Conservation (phyloP, 768 basidiomycete genomes). For the Suillus tomentosus region DNA sequence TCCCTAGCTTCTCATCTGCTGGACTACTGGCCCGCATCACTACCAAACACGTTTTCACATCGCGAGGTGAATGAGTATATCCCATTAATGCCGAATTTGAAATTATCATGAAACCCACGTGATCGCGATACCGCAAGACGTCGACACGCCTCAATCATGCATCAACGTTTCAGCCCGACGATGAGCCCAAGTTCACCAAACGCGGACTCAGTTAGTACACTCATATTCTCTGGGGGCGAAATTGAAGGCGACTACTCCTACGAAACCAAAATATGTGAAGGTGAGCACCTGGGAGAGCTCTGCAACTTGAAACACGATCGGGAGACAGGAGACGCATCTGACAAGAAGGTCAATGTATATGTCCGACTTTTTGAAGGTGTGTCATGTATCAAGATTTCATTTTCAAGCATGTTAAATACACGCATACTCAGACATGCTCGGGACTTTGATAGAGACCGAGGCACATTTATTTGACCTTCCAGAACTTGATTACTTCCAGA, state of each 20-base stretch:
- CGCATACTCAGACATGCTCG: conserved; percentile 51
- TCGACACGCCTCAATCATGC: conserved; percentile 9
- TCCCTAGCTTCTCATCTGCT: too few relatives aligned
- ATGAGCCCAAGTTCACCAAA: conserved; percentile 15
- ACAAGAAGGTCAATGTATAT: conserved; percentile 21
- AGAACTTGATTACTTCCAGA: conserved; percentile 47
- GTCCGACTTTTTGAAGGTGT: conserved; percentile 35
- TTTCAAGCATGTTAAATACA: not conserved
- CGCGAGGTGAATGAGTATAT: too few relatives aligned
- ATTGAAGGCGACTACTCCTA: conserved; percentile 19
- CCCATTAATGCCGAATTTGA: too few relatives aligned
- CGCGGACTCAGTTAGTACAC: conserved; percentile 23
- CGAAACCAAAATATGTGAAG: conserved; percentile 10
- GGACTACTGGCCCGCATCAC: too few relatives aligned
- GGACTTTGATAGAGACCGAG: conserved; percentile 52
- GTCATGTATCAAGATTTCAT: not conserved
- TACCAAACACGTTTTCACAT: too few relatives aligned
- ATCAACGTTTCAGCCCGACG: conserved; percentile 1
- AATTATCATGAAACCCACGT: not conserved
- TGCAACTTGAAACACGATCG: conserved; percentile 8
- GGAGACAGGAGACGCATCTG: conserved; percentile 4
- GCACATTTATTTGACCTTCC: conserved; percentile 49
- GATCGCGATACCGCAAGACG: not conserved
- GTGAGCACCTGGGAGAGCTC: conserved; percentile 11
- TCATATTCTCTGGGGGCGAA: conserved; percentile 35